Conservation (phyloP, 2,329 filamentous ascomycete genomes). For the Penicillium sp. region DNA sequence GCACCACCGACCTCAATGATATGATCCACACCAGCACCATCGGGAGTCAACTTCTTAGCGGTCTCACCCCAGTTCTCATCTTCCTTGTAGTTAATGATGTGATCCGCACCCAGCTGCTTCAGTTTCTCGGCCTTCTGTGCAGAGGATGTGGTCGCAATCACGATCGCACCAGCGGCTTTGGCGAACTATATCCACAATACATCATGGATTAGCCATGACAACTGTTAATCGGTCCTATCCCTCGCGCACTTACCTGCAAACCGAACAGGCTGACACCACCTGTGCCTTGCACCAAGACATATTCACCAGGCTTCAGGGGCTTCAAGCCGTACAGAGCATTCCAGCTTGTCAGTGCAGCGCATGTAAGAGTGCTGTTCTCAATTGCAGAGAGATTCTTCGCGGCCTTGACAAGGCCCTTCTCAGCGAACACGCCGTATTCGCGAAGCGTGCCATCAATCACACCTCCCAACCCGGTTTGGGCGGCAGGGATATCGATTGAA, state of each 20-base stretch:
- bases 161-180: constrained; percentile 51
- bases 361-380: constrained; percentile 60
- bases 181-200: constrained; percentile 40
- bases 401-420: constrained; percentile 65
- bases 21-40: constrained; percentile 59
- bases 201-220: background rate
- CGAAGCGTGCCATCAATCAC: constrained; percentile 67
- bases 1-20: constrained; percentile 67
- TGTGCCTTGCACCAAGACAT: constrained; percentile 62
- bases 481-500: constrained; percentile 39
- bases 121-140: constrained; percentile 56
- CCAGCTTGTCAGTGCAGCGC: constrained; percentile 65
- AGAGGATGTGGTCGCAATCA: constrained; percentile 62
- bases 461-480: constrained; percentile 65
- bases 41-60: constrained; percentile 52
- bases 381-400: constrained; percentile 56
- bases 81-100: constrained; percentile 62
- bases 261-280: constrained; percentile 62
- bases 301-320: constrained; percentile 54
- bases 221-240: background rate
- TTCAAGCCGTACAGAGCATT: constrained; percentile 63
- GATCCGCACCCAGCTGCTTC: constrained; percentile 57
- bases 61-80: constrained; percentile 60
- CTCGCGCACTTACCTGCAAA: constrained; percentile 44
- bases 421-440: constrained; percentile 66